Evolutionary conservation across 2,329 filamentous ascomycete genomes (phyloP), one percentile per base, ranked within the genome.

Genomic region (Colletotrichum sp.): DNA sequence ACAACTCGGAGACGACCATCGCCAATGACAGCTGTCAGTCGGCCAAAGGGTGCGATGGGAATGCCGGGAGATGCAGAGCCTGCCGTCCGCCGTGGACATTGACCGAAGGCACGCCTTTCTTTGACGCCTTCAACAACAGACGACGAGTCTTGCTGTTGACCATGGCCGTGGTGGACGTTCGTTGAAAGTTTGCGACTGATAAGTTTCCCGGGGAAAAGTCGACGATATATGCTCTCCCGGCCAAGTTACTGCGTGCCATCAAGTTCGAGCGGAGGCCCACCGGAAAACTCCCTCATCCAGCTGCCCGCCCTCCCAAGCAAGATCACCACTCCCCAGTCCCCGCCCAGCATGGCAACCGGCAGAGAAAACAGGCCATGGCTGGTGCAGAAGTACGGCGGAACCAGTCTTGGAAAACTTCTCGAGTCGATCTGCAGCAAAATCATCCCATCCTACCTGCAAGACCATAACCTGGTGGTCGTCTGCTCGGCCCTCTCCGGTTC

Each of bases 381-480:
- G 30, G 94, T 98, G 65, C 96, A 98, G 84, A 98, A 98, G 86
- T 98, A 98, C 84, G 96, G 96, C 77, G 96, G 96, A 64, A 99
- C 96, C 68, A 98, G 95, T 83, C 94, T 99, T 67, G 96, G 96
- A 80, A 98, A 98, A 87, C 98, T 98, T 81, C 94, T 96, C 69
- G 90, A 92, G 79, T 93, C 94, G 85, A 89, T 90, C 82, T 78
- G 87, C 85, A 44, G 52, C 21, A 72, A 63, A 55, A 77, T 77
- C 67, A 75, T 77, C 36, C 75, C 72, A 57, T 75, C 75, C 18
- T 70, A 67, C 39, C 62, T 71, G 66, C 71, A 44, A 72, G 88
- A 92, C 72, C 93, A 95, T 82, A 93, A 93, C 84, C 92, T 98
- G 78, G 96, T 96, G 71, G 94, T 99, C 72, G 96, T 99, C 73